These are phyloP conservation scores for Sutorius eximius DNA, from an alignment of 1,284 basidiomycete species.

Conservation along the genomic window DNA sequence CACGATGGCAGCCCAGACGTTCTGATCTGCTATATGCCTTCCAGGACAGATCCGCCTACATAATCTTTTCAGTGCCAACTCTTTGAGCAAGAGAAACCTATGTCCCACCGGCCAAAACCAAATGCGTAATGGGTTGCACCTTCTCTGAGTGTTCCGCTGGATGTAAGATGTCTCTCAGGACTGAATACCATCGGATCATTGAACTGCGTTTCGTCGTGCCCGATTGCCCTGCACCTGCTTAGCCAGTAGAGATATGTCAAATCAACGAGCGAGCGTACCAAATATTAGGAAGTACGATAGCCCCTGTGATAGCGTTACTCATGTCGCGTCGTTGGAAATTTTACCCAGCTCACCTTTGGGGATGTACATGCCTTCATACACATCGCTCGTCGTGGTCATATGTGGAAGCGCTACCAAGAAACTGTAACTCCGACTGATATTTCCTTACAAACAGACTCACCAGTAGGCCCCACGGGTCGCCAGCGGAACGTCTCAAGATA, in stretches of 20 bases:
- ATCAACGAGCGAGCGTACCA: constrained; percentile 21
- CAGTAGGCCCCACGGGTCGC: constrained; percentile 26
- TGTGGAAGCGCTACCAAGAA: constrained; percentile 27
- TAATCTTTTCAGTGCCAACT: not conserved
- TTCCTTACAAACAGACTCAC: constrained; percentile 13
- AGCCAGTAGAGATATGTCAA: not conserved
- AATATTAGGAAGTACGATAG: constrained; percentile 26
- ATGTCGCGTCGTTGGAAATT: not conserved
- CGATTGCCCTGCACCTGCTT: constrained; percentile 23
- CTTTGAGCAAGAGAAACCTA: not conserved
- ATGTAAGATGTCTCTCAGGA: constrained; percentile 29
- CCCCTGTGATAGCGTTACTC: constrained; percentile 9
- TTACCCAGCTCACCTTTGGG: constrained; percentile 28
- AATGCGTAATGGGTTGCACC: constrained; percentile 8
- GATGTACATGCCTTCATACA: constrained; percentile 35
- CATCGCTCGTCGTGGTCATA: constrained; percentile 24
- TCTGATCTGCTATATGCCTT: constrained; percentile 26
- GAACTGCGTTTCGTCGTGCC: constrained; percentile 24
- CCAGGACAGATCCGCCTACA: constrained; percentile 29
- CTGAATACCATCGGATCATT: constrained; percentile 24
- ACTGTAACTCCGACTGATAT: not conserved
- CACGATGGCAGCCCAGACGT: constrained; percentile 26
- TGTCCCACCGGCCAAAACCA: constrained; percentile 31
- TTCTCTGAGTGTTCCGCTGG: constrained; percentile 13
- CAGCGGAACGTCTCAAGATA: constrained; percentile 28